Base-by-base conservation (phyloP, 2,329 filamentous ascomycete species). In the Paraphaeosphaeria minitans region DNA sequence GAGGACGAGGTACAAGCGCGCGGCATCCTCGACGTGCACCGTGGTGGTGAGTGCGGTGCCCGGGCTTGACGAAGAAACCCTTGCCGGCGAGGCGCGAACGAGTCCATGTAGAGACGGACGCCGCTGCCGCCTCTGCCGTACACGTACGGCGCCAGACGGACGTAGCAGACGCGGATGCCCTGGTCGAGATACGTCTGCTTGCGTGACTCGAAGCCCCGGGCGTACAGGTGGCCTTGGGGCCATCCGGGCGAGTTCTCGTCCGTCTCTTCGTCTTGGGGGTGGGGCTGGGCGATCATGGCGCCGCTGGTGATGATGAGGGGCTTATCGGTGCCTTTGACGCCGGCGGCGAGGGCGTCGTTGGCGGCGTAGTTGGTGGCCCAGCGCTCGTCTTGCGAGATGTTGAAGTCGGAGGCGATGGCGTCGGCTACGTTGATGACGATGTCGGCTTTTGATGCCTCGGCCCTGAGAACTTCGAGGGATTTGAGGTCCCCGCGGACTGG, bases 11-110 rank as follows among this genome's bases (percentile, higher is more conserved):
- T 78, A 81, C 22, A 81, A 60, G 2, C 70, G 58, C 7, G 79
- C 80, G 4, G 77, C 79, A 64, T 82, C 81, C 31, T 81, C 76
- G 1, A 82, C 76, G 58, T 83, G 75, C 16, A 80, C 74, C 66
- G 46, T 73, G 65, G 61, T 80, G 58, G 55, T 74, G 68, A 5
- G 63, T 48, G 1, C 70, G 64, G 35, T 37, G 0, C 61, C 61
- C 62, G 0, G 56, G 55, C 13, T 67, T 63, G 6, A 78, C 75
- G 27, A 62, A 64, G 31, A 60, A 43, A 13, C 49, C 46, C 68
- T 56, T 22, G 19, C 51, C 51, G 12, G 12, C 7, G 16, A 2
- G 51, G 35, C 14, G 13, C 41, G 27, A 37, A 53, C 51, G 50
- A 55, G 13, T 47, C 46, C 21, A 80, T 66, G 39, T 71, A 68